Evolutionary conservation across 768 basidiomycete species (phyloP).

Genomic region (Trametopsis cervina): DNA sequence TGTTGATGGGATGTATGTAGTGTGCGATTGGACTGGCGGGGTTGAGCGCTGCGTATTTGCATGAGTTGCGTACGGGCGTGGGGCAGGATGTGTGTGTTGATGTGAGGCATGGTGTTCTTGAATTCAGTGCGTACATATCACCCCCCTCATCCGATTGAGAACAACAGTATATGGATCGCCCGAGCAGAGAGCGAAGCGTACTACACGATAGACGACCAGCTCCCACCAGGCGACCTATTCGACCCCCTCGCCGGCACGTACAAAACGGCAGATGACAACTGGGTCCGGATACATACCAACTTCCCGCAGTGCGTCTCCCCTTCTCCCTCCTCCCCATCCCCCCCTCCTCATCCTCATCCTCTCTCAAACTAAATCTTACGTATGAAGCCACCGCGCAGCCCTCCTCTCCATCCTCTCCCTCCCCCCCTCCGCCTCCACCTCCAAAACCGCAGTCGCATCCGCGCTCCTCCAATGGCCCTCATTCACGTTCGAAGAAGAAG

Average conservation of each 20-base stretch:
- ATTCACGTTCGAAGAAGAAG: slow-evolving; percentile 40
- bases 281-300: slow-evolving; percentile 55
- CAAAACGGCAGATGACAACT: slow-evolving; percentile 41
- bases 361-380: too few species aligned
- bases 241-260: slow-evolving; percentile 49
- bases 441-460: slow-evolving; percentile 30
- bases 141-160: background rate
- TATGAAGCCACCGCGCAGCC: slow-evolving; percentile 48
- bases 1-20: too few species aligned
- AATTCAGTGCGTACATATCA: slow-evolving; percentile 37
- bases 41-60: slow-evolving; percentile 44
- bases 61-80: slow-evolving; percentile 37
- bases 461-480: slow-evolving; percentile 37
- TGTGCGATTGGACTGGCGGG: slow-evolving; percentile 44
- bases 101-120: slow-evolving; percentile 48
- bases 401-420: slow-evolving; percentile 40
- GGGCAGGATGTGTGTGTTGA: slow-evolving; percentile 45
- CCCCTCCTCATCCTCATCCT: background rate
- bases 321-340: background rate
- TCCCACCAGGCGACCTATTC: slow-evolving; percentile 30
- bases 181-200: slow-evolving; percentile 46
- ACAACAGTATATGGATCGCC: background rate
- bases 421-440: background rate
- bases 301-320: slow-evolving; percentile 46
- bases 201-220: slow-evolving; percentile 37